phyloP scores from a whole-genome alignment of 140 eudicot species.

The Cichorium intybus region DNA sequence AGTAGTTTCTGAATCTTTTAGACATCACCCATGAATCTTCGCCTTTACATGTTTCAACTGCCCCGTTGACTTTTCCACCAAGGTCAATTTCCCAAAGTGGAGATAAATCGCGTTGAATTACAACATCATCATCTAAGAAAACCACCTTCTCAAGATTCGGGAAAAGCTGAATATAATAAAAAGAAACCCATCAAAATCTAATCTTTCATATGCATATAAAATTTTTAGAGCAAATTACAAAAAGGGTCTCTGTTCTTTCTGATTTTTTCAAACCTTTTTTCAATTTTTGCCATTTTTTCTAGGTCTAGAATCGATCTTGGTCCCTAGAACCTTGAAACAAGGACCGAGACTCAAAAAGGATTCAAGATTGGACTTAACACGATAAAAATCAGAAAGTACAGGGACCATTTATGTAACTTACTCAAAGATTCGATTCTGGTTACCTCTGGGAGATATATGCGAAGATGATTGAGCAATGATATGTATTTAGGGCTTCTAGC shows the following conservation, averaged over 20 bases:
- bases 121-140: slow-evolving; percentile 94
- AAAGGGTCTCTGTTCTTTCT: not conserved
- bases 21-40: slow-evolving; percentile 99
- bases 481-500: slow-evolving; percentile 99
- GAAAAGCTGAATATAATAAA: slow-evolving; percentile 53
- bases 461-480: slow-evolving; percentile 94
- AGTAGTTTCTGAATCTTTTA: slow-evolving; percentile 82
- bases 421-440: not conserved
- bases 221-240: not conserved
- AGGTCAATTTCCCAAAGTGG: slow-evolving; percentile 96
- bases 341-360: not conserved
- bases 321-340: not conserved
- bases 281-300: not conserved
- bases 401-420: not conserved
- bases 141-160: slow-evolving; percentile 97
- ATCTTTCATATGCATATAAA: not conserved
- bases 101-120: slow-evolving; percentile 85
- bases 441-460: slow-evolving; percentile 99
- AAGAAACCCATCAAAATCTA: slow-evolving; percentile 13
- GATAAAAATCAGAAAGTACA: not conserved
- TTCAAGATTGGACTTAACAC: not conserved
- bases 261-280: not conserved
- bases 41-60: slow-evolving; percentile 97
- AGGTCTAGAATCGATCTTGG: no score
- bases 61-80: slow-evolving; percentile 92